Base-by-base conservation (phyloP, 2,329 filamentous ascomycete genomes). In the Calonectria hongkongensis region DNA sequence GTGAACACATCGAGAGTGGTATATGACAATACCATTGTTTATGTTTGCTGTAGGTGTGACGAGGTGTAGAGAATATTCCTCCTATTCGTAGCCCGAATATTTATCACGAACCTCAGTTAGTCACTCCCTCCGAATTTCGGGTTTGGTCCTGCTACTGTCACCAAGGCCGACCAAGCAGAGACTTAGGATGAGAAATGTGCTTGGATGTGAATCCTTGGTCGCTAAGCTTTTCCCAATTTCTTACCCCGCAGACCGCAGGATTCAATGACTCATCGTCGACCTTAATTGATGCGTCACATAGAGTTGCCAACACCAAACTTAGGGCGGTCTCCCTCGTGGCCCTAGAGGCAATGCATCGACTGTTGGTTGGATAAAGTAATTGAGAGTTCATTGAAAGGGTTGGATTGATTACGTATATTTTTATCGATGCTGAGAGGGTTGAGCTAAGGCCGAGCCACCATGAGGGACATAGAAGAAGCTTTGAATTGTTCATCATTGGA, bases 1-100 rank as follows among this genome's bases (percentile, higher is more conserved):
- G 89, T 90, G 80, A 91, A 91, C 81, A 91, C 89, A 77, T 91
- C 89, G 73, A 90, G 85, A 45, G 89, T 91, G 43, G 85, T 81
- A 75, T 88, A 91, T 12, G 83, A 73, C 30, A 89, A 84, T 33
- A 81, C 81, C 79, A 83, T 83, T 30, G 2, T 21, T 41, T 36
- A 9, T 27, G 50, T 16, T 16, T 9, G 9, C n/a, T 13, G 33
- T 27, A 27, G 21, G 25, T 60, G 54, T 2, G 33, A 27, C 25
- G 54, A 41, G 36, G 36, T 33, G 45, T 54, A 10, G 25, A 56
- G 18, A 18, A 66, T n/a, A 30, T 21, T 7, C 33, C 15, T 25
- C 36, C 25, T 36, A 45, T 43, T 15, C 15, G 21, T 13, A 41
- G 16, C n/a, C n/a, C 39, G 15, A 13, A 60, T 41, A 27, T 25